These are phyloP conservation scores for Penicillium waksmanii DNA, from an alignment of 495 filamentous ascomycete genomes.

Conservation along the genomic window DNA sequence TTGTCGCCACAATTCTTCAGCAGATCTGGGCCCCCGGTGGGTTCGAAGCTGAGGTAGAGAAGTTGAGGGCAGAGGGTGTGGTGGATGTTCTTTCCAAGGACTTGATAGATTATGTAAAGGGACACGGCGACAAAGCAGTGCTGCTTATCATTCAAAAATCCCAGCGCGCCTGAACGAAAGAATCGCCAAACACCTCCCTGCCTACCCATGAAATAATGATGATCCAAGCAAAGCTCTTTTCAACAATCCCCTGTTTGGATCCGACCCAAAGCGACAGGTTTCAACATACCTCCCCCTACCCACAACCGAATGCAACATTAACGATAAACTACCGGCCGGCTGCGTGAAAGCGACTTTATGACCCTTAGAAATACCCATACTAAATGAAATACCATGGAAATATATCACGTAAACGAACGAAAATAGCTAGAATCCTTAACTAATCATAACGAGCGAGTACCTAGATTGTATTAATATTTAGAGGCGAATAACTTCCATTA, in stretches of 20 bases:
- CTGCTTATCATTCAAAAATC: constrained; percentile 40
- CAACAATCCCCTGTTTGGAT: constrained; percentile 5
- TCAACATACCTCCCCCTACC: constrained; percentile 2
- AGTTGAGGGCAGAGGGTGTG: constrained; percentile 31
- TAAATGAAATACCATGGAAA: constrained; percentile 6
- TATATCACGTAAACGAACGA: neutral
- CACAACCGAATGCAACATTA: neutral
- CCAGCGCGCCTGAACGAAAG: constrained; percentile 20
- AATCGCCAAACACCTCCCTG: neutral
- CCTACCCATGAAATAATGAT: neutral
- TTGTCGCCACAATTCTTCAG: constrained; percentile 50
- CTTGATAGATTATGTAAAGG: constrained; percentile 43
- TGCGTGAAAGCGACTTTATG: constrained; percentile 2
- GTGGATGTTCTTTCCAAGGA: constrained; percentile 37
- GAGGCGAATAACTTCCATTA: no score
- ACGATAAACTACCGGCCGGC: neutral
- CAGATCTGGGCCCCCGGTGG: constrained; percentile 44
- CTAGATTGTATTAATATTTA: neutral
- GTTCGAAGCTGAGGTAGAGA: constrained; percentile 44
- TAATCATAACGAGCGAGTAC: neutral
- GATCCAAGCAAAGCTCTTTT: neutral
- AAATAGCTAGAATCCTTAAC: neutral
- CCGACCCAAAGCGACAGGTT: constrained; percentile 7
- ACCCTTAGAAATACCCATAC: constrained; percentile 6
- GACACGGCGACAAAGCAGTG: constrained; percentile 41